Base-by-base conservation (phyloP, 108 stramenopile species). In the Conticribra guillardii region DNA sequence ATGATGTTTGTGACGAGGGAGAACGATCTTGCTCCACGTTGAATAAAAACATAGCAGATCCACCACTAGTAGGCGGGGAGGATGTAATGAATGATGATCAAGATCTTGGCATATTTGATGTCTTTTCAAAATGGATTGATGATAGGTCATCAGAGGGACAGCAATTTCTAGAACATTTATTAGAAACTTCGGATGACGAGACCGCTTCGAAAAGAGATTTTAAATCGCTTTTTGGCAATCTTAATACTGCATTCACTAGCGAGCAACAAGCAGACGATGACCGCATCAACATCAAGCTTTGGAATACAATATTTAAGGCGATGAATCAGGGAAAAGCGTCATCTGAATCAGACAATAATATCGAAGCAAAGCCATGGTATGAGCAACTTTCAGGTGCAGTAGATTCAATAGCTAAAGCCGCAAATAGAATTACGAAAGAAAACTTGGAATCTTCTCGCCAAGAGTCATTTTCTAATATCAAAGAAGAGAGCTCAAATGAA, bases 91-190 rank as follows among this genome's bases (percentile, higher is more conserved):
- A n/a, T n/a, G 56, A 32, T n/a, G n/a, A 32, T 2, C 26, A 57
- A 5, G 56, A 33, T 2, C 28, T 30, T 2, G 28, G n/a, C 2
- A 57, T 57, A 57, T 18, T 63, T 2, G 44, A 63, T 63, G 28
- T 63, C 47, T 3, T 63, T 18, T 2, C 49, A 48, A 51, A 49
- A 63, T 63, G 62, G 62, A 29, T 63, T 18, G 62, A 47, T 11
- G 62, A 63, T 63, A 1, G 62, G 46, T 50, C 47, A 2, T 26
- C 47, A 16, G 64, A 66, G 23, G 64, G 51, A 17, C 51, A 54
- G 11, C 16, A 46, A 14, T 66, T 52, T 5, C 34, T 66, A 19
- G 27, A 51, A 33, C 4, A 66, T 0, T 21, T 33, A 2, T 21
- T 66, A 15, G 22, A 51, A 32, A 17, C 17, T 0, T 8, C 17